Percentiles rank a stretch among this genome's conserved stretches.
Evolutionary conservation across 2,329 filamentous ascomycete species (phyloP).

Genomic region (Chlorencoelia australis): DNA sequence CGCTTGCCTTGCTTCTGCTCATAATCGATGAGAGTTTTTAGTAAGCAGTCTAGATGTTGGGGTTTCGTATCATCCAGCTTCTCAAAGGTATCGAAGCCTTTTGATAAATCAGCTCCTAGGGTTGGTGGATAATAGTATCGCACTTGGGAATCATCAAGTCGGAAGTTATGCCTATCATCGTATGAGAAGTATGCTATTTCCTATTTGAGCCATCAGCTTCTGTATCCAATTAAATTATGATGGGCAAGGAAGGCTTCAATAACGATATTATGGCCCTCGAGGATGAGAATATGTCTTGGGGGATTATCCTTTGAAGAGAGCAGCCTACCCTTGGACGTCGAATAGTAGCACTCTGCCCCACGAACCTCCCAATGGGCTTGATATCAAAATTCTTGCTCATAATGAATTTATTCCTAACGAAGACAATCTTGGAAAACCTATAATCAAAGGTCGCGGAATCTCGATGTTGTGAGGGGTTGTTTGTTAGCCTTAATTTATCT

Average conservation of each 20-base stretch:
- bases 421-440: too few relatives aligned
- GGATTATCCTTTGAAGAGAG: too few relatives aligned
- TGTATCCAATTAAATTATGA: too few relatives aligned
- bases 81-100: constrained; percentile 72
- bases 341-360: constrained; percentile 57
- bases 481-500: too few relatives aligned
- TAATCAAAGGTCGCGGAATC: too few relatives aligned
- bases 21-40: constrained; percentile 63
- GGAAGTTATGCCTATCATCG: constrained; percentile 70
- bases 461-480: too few relatives aligned
- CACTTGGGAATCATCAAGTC: constrained; percentile 66
- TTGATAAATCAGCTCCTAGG: constrained; percentile 63
- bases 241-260: constrained; percentile 5
- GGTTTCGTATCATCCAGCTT: constrained; percentile 75
- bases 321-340: constrained; percentile 64
- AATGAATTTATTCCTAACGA: too few relatives aligned
- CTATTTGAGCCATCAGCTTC: constrained; percentile 31
- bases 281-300: too few relatives aligned
- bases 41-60: constrained; percentile 76
- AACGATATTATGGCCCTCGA: too few relatives aligned
- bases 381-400: constrained; percentile 45
- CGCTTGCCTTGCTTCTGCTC: constrained; percentile 59
- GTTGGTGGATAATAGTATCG: constrained; percentile 78
- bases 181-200: constrained; percentile 94
- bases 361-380: constrained; percentile 60